Percentiles rank a stretch among this genome's conserved stretches.
Evolutionary conservation across 2,329 filamentous ascomycete species (phyloP).

Genomic region (Claviceps lovelessii): DNA sequence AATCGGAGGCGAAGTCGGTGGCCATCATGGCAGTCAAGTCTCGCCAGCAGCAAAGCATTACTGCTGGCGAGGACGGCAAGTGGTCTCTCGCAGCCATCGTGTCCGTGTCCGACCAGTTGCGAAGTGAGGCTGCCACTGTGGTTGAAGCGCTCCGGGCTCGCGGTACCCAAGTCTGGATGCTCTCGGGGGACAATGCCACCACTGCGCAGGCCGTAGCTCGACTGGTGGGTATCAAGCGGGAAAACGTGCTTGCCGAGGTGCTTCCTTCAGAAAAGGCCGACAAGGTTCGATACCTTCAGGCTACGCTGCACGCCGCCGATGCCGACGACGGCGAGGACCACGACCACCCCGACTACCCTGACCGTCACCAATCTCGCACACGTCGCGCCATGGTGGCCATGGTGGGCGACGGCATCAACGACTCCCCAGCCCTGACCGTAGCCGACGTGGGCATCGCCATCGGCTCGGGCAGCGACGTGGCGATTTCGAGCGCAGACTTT

Average conservation of each 20-base stretch:
- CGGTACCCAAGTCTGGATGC: slow-evolving; percentile 73
- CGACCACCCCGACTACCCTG: slow-evolving; percentile 3
- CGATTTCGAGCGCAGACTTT: slow-evolving; percentile 68
- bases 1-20: slow-evolving; percentile 48
- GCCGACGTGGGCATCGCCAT: slow-evolving; percentile 78
- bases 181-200: slow-evolving; percentile 79
- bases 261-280: slow-evolving; percentile 71
- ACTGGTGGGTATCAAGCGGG: slow-evolving; percentile 56
- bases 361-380: slow-evolving; percentile 10
- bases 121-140: slow-evolving; percentile 53
- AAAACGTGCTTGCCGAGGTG: slow-evolving; percentile 74
- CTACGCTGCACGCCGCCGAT: slow-evolving; percentile 26
- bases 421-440: slow-evolving; percentile 64
- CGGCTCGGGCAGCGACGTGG: slow-evolving; percentile 70
- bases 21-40: slow-evolving; percentile 39
- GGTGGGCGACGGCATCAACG: slow-evolving; percentile 83
- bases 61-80: neutral
- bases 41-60: slow-evolving; percentile 2
- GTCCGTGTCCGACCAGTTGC: slow-evolving; percentile 68
- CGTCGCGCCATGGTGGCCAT: slow-evolving; percentile 53
- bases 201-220: slow-evolving; percentile 69
- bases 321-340: slow-evolving; percentile 13
- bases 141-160: slow-evolving; percentile 49
- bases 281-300: slow-evolving; percentile 51
- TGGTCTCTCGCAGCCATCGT: slow-evolving; percentile 51